Conservation (phyloP, 2,329 filamentous ascomycete genomes). For the Sporothrix luriei region DNA sequence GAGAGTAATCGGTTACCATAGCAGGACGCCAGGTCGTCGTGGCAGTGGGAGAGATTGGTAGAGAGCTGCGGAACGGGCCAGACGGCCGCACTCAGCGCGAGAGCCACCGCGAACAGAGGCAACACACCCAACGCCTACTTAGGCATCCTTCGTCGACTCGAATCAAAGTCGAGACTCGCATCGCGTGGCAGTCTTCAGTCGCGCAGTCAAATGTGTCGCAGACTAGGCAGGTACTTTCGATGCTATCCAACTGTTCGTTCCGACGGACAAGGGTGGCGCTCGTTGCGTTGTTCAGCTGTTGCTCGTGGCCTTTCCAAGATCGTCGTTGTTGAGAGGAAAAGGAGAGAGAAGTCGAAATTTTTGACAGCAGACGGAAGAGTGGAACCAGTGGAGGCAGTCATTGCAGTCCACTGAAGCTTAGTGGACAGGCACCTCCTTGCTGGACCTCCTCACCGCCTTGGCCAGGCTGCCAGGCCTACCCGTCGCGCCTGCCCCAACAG, state of each 20-base stretch:
- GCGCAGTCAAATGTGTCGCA: neutral
- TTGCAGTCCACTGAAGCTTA: neutral
- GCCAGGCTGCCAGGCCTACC: neutral
- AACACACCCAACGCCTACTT: neutral
- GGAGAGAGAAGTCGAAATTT: neutral
- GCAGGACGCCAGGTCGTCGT: constrained; percentile 57
- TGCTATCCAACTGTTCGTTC: neutral
- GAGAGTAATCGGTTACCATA: constrained; percentile 64
- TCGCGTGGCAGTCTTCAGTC: neutral
- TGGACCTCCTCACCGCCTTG: constrained; percentile 16
- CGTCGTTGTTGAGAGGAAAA: neutral
- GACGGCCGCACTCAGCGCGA: neutral
- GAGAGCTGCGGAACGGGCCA: neutral
- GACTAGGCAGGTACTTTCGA: neutral
- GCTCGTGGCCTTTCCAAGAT: constrained; percentile 3
- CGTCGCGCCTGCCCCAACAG: constrained; percentile 12
- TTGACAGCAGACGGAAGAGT: neutral
- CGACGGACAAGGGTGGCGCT: neutral
- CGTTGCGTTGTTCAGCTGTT: constrained; percentile 8
- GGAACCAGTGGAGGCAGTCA: neutral
- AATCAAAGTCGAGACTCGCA: neutral
- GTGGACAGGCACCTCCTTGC: neutral
- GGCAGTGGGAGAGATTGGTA: constrained; percentile 44
- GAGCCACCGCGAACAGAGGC: neutral
- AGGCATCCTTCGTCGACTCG: constrained; percentile 16